These are phyloP conservation scores for Auriscalpium orientale DNA, from an alignment of 768 basidiomycete genomes.

Conservation along the genomic window DNA sequence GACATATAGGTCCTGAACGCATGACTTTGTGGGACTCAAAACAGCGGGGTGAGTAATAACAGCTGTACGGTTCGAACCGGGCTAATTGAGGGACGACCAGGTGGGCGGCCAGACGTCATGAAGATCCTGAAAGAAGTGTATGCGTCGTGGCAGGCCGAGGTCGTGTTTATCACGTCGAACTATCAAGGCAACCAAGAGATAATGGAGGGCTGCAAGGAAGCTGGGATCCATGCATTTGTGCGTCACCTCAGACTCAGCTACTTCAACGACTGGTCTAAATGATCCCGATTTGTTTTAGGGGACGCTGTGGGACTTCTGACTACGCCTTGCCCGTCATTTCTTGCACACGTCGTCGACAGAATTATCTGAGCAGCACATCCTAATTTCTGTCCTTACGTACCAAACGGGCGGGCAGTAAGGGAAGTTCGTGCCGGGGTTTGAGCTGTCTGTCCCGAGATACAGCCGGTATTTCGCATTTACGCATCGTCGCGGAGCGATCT, in stretches of 20 bases:
- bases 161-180: constrained; percentile 84
- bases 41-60: constrained; percentile 26
- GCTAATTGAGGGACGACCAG: constrained; percentile 16
- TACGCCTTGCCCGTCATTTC: constrained; percentile 6
- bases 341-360: too few species aligned
- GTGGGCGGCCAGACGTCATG: constrained; percentile 73
- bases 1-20: constrained; percentile 66
- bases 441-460: neutral
- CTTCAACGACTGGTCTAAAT: too few species aligned
- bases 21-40: constrained; percentile 75
- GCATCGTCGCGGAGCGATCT: neutral
- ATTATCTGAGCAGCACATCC: too few species aligned
- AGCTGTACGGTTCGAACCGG: neutral
- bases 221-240: constrained; percentile 46
- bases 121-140: constrained; percentile 66
- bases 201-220: constrained; percentile 69
- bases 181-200: constrained; percentile 71
- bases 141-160: constrained; percentile 65
- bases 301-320: constrained; percentile 64
- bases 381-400: too few species aligned
- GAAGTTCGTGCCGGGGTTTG: neutral
- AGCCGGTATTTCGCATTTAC: neutral
- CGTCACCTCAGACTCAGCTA: neutral
- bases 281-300: constrained; percentile 24
- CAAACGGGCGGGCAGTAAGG: too few species aligned